Percentiles rank a stretch among this genome's conserved stretches.
Evolutionary conservation across 2,329 filamentous ascomycete genomes (phyloP).

Genomic region (Pyrenochaeta sp.): DNA sequence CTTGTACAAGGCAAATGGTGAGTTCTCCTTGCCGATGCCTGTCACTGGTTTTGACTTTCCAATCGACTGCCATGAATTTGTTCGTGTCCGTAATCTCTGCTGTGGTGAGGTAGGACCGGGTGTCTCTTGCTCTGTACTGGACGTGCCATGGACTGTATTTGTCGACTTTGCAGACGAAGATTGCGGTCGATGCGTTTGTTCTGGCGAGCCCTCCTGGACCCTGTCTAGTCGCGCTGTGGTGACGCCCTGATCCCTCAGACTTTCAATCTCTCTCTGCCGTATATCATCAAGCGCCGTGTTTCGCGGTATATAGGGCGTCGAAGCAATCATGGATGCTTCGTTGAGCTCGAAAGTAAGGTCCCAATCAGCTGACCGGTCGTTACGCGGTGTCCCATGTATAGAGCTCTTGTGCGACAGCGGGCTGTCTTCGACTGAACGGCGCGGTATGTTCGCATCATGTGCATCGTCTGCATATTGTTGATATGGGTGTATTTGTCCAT

Average conservation of each 20-base stretch:
- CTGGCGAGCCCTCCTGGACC: slow-evolving; percentile 40
- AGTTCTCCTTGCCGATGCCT: slow-evolving; percentile 36
- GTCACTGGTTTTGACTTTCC: slow-evolving; percentile 38
- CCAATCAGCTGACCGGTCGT: slow-evolving; percentile 35
- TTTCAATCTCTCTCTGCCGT: slow-evolving; percentile 53
- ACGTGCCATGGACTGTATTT: slow-evolving; percentile 3
- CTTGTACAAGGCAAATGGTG: slow-evolving; percentile 46
- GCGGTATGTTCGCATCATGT: slow-evolving; percentile 39
- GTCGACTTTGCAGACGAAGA: slow-evolving; percentile 21
- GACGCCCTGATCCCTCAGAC: slow-evolving; percentile 44
- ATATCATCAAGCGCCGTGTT: slow-evolving; percentile 55
- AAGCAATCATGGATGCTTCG: slow-evolving; percentile 56
- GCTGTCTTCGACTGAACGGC: slow-evolving; percentile 54
- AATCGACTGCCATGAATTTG: slow-evolving; percentile 41
- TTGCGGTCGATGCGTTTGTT: slow-evolving; percentile 30
- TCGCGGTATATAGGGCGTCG: slow-evolving; percentile 56
- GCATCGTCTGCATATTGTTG: slow-evolving; percentile 30
- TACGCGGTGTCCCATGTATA: slow-evolving; percentile 35
- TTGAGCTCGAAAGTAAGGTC: slow-evolving; percentile 56
- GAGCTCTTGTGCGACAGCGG: slow-evolving; percentile 50
- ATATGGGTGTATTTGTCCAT: slow-evolving; percentile 10
- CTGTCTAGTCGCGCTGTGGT: slow-evolving; percentile 41
- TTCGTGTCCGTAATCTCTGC: slow-evolving; percentile 29
- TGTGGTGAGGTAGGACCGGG: slow-evolving; percentile 15
- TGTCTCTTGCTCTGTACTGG: slow-evolving; percentile 9